phyloP scores from a whole-genome alignment of 345 rosid species.

The Camelina sativa region DNA sequence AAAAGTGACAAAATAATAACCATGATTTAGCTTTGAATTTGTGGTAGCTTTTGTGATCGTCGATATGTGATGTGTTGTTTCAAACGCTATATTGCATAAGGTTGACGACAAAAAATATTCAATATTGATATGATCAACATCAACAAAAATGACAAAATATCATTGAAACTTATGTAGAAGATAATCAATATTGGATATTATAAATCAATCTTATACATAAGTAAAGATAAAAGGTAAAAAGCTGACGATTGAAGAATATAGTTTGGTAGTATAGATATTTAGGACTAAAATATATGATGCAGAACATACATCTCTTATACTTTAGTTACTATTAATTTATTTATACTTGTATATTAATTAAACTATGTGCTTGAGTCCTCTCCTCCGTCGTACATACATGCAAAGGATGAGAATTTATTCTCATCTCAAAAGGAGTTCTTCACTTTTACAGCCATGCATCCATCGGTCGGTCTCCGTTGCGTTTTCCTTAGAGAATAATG shows the following conservation, averaged over 20 bases:
- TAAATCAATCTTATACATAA: conserved; percentile 24
- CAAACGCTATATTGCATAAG: too few species aligned
- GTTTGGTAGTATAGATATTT: conserved; percentile 31
- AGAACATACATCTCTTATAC: conserved; percentile 21
- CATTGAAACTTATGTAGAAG: background rate
- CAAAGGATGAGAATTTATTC: conserved; percentile 44
- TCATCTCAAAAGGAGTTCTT: conserved; percentile 39
- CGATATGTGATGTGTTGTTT: too few species aligned
- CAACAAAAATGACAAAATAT: background rate
- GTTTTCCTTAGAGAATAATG: conserved; percentile 28
- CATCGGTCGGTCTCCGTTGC: conserved; percentile 40
- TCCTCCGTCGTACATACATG: conserved; percentile 12
- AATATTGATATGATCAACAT: background rate
- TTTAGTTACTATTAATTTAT: conserved; percentile 4
- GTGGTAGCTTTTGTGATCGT: too few species aligned
- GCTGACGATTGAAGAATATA: conserved; percentile 38
- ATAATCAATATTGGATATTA: conserved; percentile 7
- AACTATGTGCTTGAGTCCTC: conserved; percentile 25
- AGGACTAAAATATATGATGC: conserved; percentile 9
- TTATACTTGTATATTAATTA: conserved; percentile 5
- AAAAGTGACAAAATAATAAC: too few species aligned
- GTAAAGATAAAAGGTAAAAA: conserved; percentile 18
- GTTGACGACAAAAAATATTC: background rate
- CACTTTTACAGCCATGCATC: conserved; percentile 45
- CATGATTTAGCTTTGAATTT: too few species aligned